Evolutionary conservation across 1,284 basidiomycete species (phyloP).

Genomic region (Ustilago cynodontis): DNA sequence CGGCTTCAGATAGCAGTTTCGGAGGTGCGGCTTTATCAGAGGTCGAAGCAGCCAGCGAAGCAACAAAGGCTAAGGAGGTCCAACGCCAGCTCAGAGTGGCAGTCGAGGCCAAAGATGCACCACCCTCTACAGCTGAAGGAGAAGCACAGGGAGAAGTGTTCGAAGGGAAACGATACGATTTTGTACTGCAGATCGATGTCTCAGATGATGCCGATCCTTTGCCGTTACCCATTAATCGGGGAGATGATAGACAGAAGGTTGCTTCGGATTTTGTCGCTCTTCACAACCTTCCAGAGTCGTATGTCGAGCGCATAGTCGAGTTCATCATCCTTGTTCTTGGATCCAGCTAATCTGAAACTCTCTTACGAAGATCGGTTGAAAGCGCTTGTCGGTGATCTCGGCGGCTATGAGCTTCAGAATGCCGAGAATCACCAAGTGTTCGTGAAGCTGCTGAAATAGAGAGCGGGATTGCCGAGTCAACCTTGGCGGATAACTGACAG

Average conservation of each 20-base stretch:
- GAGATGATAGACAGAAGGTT: conserved; percentile 22
- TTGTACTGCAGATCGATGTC: conserved; percentile 50
- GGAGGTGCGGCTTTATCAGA: conserved; percentile 15
- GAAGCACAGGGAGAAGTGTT: conserved; percentile 8
- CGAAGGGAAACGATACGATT: conserved; percentile 42
- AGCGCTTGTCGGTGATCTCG: conserved; percentile 11
- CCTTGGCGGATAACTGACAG: background rate
- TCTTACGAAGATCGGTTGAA: background rate
- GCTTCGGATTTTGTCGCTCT: conserved; percentile 34
- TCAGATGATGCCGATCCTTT: conserved; percentile 50
- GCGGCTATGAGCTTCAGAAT: background rate
- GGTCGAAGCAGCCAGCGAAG: conserved; percentile 14
- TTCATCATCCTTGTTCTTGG: conserved; percentile 44
- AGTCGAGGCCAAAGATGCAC: conserved; percentile 5
- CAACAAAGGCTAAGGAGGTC: conserved; percentile 5
- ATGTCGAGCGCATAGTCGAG: conserved; percentile 40
- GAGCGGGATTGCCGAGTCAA: conserved; percentile 2
- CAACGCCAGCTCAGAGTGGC: conserved; percentile 6
- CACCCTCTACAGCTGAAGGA: background rate
- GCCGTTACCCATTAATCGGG: conserved; percentile 35
- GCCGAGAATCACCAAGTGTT: too few relatives aligned
- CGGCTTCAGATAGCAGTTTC: conserved; percentile 16
- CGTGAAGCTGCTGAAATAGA: background rate
- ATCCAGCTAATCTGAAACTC: background rate
- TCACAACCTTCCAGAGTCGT: conserved; percentile 33